Evolutionary conservation across 148 eudicot genomes (phyloP), one percentile per base, ranked within the genome.

Genomic region (Rheum nobile): DNA sequence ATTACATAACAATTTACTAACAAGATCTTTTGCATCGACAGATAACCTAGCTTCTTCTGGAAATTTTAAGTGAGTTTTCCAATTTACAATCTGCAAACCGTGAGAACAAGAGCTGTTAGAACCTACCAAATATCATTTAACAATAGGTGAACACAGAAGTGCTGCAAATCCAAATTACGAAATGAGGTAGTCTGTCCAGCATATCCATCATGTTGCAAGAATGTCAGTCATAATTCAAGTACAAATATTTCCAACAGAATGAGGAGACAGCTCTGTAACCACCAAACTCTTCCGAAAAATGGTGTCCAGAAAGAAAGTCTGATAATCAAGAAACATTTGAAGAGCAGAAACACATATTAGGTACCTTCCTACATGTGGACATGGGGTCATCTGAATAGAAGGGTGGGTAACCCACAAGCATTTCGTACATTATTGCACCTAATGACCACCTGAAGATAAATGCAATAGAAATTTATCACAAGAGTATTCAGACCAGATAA

Each of bases 371-470:
- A 83, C 98, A 93, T 44, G 98, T 93, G 61, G 97, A 86, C 98
- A 93, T 91, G 46, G 98, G 92, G 78, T 93, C 95, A 85, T 93
- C 98, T 43, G 98, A 93, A 86, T 93, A 93, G 75, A 93, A 93
- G 72, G 98, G 98, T 29, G 98, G 98, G 79, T 91, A 93, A 29
- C 98, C 97, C 3, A 93, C 97, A 68, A 93, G 98, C 98, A 93
- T 93, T 82, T 91, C 97, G 73, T 77, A 91, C 97, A 91, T 91
- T 47, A 93, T 93, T 75, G 98, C 95, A 55, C 98, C 98, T 57
- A 93, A 91, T 50, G 98, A 93, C 98, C 98, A 93, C 98, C 98
- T 93, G 76, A 57, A 75, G 67, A 78, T 28, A 47, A 6, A 55
- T 39, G 1, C 21, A 9, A 19, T 10, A 59, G 41, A 21, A 22